A percentile compares a stretch with the other conserved stretches of the same genome.
These are phyloP conservation scores for Lactarius indigo DNA, from an alignment of 768 basidiomycete genomes.

Conservation along the genomic window DNA sequence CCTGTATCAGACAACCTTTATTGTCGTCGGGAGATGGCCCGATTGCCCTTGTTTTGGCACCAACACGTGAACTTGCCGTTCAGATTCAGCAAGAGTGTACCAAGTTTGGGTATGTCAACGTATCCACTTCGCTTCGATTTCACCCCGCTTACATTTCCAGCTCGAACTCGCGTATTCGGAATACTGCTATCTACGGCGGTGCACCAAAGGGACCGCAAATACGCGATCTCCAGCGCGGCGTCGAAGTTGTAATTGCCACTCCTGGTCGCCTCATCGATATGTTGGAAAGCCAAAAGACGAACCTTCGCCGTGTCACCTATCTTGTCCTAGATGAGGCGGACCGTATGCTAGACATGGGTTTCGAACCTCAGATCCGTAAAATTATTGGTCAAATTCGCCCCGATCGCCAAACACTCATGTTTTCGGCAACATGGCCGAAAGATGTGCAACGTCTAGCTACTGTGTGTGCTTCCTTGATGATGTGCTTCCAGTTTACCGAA, in stretches of 20 bases:
- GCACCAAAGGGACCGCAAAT: constrained; percentile 99
- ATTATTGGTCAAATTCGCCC: constrained; percentile 97
- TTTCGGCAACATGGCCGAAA: constrained; percentile 99
- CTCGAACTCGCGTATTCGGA: constrained; percentile 90
- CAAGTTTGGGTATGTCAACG: constrained; percentile 78
- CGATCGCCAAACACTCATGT: constrained; percentile 98
- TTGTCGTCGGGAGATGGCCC: constrained; percentile 94
- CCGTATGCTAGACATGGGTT: constrained; percentile 99
- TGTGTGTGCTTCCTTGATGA: constrained; percentile 38
- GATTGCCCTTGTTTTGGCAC: constrained; percentile 93
- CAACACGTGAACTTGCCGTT: constrained; percentile 97
- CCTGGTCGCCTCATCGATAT: constrained; percentile 99
- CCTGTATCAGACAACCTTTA: constrained; percentile 72
- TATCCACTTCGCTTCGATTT: constrained; percentile 8
- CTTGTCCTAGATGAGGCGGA: constrained; percentile 99
- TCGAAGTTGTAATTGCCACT: constrained; percentile 99
- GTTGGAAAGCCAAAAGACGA: constrained; percentile 95
- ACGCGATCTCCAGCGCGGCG: constrained; percentile 93
- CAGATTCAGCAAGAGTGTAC: constrained; percentile 99
- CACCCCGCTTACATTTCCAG: constrained; percentile 36
- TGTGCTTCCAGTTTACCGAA: background rate
- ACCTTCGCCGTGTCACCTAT: constrained; percentile 93
- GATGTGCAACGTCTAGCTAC: constrained; percentile 97
- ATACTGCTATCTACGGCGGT: constrained; percentile 98
- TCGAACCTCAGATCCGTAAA: constrained; percentile 99